Evolutionary conservation across 2,329 filamentous ascomycete species (phyloP).

Genomic region (Fusarium albosuccineum): DNA sequence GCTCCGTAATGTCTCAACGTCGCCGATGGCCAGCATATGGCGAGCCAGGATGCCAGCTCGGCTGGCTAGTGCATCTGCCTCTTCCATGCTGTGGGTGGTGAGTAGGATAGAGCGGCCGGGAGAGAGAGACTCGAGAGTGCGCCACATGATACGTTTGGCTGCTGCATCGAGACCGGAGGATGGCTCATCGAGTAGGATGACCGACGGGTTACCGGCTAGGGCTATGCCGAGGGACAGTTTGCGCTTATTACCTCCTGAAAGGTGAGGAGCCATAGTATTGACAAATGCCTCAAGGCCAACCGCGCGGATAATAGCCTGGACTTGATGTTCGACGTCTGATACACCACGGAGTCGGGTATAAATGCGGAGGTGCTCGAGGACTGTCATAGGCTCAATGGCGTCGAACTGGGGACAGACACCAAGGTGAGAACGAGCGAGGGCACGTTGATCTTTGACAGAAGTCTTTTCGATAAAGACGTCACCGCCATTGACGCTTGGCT

Average conservation of each 20-base stretch:
- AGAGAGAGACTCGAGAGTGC: constrained; percentile 78
- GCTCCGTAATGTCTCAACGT: too few species aligned
- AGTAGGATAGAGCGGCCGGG: constrained; percentile 83
- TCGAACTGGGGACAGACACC: constrained; percentile 91
- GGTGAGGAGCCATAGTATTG: constrained; percentile 77
- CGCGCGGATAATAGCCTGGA: constrained; percentile 76
- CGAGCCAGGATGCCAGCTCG: constrained; percentile 87
- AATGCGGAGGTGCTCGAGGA: constrained; percentile 85
- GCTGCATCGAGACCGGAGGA: constrained; percentile 89
- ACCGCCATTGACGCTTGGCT: too few species aligned
- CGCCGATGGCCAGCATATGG: constrained; percentile 85
- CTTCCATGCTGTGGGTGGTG: constrained; percentile 94
- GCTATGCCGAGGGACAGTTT: constrained; percentile 80
- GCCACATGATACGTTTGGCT: constrained; percentile 93
- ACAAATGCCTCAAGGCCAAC: constrained; percentile 79
- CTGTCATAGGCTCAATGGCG: constrained; percentile 91
- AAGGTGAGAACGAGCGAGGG: constrained; percentile 79
- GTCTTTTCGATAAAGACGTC: too few species aligned
- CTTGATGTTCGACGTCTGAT: too few species aligned
- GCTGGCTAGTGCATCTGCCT: constrained; percentile 87
- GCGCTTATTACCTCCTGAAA: constrained; percentile 92
- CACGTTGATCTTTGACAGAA: constrained; percentile 47
- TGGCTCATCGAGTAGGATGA: constrained; percentile 89
- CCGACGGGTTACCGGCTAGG: constrained; percentile 73
- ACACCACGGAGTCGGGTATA: constrained; percentile 88